Conservation (phyloP, 805 yeast genomes). For the Ogataea paraovalis region DNA sequence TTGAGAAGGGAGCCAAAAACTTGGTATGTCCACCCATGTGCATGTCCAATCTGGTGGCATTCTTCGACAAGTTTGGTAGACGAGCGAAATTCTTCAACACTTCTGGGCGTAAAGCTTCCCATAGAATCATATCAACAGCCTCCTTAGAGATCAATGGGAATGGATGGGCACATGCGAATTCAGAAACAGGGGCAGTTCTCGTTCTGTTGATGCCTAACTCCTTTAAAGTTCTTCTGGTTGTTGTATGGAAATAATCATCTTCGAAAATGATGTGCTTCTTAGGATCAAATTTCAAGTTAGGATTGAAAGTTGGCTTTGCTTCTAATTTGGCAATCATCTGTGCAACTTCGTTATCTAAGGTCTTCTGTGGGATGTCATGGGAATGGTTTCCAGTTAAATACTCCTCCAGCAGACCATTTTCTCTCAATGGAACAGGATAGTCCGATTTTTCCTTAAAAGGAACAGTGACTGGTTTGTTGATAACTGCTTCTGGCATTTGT, state of each 20-base stretch:
- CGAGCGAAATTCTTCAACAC: conserved; percentile 38
- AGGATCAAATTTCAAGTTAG: conserved; percentile 31
- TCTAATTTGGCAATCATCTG: conserved; percentile 14
- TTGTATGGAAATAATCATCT: conserved; percentile 31
- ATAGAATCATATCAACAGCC: conserved; percentile 17
- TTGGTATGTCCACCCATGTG: conserved; percentile 42
- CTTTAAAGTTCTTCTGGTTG: conserved; percentile 31
- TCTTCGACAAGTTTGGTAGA: conserved; percentile 22
- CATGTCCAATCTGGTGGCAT: conserved; percentile 34
- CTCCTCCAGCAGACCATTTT: conserved; percentile 19
- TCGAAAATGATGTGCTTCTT: conserved; percentile 30
- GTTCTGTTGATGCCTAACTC: conserved; percentile 30
- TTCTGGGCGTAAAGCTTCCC: conserved; percentile 42
- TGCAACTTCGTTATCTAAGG: conserved; percentile 20
- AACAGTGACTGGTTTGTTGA: neutral
- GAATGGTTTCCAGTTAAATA: conserved; percentile 6
- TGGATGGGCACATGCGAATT: conserved; percentile 45
- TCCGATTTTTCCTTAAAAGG: neutral
- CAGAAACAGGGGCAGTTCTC: conserved; percentile 23
- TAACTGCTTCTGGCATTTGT: neutral
- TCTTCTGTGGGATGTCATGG: conserved; percentile 19
- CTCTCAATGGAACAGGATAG: conserved; percentile 18
- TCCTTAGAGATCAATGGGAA: conserved; percentile 53
- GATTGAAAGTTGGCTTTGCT: conserved; percentile 17
- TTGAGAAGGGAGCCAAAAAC: conserved; percentile 37